Evolutionary conservation across 257 asterid species (phyloP).

Genomic region (Ehretia macrophylla): DNA sequence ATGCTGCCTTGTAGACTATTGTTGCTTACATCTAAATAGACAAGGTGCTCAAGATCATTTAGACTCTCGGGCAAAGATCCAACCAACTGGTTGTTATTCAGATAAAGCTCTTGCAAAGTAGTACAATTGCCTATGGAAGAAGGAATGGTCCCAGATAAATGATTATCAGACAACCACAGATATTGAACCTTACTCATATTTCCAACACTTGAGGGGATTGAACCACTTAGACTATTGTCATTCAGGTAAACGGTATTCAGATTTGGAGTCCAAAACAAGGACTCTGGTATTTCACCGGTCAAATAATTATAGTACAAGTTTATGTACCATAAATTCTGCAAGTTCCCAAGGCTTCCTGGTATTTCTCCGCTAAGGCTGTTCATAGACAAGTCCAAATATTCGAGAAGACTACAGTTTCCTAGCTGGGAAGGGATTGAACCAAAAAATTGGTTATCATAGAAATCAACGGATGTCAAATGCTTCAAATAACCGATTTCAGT

Average conservation of each 20-base stretch:
- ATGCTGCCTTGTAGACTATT: conserved; percentile 51
- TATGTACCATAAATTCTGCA: conserved; percentile 33
- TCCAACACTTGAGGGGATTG: conserved; percentile 52
- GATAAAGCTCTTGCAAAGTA: conserved; percentile 39
- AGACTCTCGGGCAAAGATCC: conserved; percentile 60
- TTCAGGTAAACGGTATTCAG: conserved; percentile 39
- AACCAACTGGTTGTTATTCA: conserved; percentile 42
- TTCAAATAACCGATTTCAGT: conserved; percentile 50
- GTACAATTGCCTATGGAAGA: conserved; percentile 62
- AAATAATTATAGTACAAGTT: conserved; percentile 48
- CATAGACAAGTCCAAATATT: conserved; percentile 41
- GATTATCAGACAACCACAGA: conserved; percentile 41
- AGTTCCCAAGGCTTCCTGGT: conserved; percentile 50
- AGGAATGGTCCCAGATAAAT: conserved; percentile 59
- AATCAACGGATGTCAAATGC: conserved; percentile 39
- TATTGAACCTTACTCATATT: conserved; percentile 29
- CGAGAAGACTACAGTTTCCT: conserved; percentile 45
- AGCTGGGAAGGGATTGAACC: conserved; percentile 52
- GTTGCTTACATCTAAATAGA: conserved; percentile 31
- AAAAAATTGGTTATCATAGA: conserved; percentile 39
- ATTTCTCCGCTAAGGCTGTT: conserved; percentile 54
- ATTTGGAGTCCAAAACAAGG: conserved; percentile 45
- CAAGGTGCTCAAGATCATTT: conserved; percentile 47
- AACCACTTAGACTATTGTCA: conserved; percentile 53
- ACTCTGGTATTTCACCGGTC: conserved; percentile 53